Conservation (phyloP, 2,329 filamentous ascomycete genomes). For the Tolypocladium guangdongense region DNA sequence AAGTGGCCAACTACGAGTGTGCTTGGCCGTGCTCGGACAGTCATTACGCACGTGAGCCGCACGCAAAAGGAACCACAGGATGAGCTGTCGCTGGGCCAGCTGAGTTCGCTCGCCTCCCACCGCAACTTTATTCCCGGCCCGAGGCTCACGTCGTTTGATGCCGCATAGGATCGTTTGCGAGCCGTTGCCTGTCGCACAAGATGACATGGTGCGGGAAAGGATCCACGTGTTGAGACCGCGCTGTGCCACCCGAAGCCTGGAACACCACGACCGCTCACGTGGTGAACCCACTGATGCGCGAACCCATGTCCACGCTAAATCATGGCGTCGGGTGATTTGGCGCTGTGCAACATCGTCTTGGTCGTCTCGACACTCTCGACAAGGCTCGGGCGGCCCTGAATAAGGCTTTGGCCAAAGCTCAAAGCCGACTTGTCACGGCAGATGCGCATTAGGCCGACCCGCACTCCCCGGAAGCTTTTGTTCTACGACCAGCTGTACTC, state of each 20-base stretch:
- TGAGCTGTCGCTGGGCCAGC: not conserved
- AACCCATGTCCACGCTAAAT: constrained; percentile 6
- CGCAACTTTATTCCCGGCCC: not conserved
- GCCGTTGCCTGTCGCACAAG: not conserved
- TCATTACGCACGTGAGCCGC: not conserved
- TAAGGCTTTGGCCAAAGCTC: not conserved
- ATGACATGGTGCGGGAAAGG: not conserved
- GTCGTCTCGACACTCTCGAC: not conserved
- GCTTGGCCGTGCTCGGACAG: not conserved
- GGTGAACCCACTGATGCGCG: constrained; percentile 10
- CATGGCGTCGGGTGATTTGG: not conserved
- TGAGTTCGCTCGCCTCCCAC: not conserved
- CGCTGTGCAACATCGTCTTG: not conserved
- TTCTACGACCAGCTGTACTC: not conserved
- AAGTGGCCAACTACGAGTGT: not conserved
- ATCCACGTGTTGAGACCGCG: constrained; percentile 9
- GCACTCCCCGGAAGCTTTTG: not conserved
- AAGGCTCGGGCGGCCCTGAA: not conserved
- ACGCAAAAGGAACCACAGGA: not conserved
- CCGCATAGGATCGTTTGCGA: not conserved
- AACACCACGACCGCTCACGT: constrained; percentile 8
- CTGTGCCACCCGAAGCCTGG: constrained; percentile 6
- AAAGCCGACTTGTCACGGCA: not conserved
- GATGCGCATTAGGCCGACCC: not conserved
- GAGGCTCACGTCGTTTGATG: not conserved